phyloP scores from a whole-genome alignment of 345 rosid genomes.

The Eucalyptus cloeziana region DNA sequence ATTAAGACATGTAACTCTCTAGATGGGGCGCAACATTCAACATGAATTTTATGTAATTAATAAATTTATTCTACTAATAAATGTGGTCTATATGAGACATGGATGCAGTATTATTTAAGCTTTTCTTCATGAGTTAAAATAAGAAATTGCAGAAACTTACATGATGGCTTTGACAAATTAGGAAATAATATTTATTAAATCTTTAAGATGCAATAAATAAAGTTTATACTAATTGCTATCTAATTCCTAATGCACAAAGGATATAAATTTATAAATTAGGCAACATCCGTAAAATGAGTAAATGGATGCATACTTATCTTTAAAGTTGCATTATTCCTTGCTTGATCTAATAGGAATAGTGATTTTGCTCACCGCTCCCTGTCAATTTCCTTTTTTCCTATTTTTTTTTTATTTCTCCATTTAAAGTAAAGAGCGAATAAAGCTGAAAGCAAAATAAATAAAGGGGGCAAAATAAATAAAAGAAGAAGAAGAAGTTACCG shows the following conservation, averaged over 20 bases:
- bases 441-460: background rate
- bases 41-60: no score
- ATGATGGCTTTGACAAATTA: background rate
- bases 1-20: no score
- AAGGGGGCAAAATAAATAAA: background rate
- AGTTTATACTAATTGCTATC: background rate
- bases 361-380: background rate
- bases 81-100: no score
- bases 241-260: background rate
- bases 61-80: no score
- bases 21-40: no score
- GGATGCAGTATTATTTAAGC: no score
- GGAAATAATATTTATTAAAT: background rate
- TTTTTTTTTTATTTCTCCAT: background rate
- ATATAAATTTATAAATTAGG: no score
- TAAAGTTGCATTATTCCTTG: background rate
- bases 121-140: no score
- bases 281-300: background rate
- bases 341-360: background rate
- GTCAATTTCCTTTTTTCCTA: background rate
- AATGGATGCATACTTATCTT: background rate
- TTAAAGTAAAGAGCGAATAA: background rate
- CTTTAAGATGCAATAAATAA: background rate
- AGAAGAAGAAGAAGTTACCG: background rate
- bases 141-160: no score